These are phyloP conservation scores for Smallanthus sonchifolius DNA, from an alignment of 129 eudicot genomes.

Conservation along the genomic window DNA sequence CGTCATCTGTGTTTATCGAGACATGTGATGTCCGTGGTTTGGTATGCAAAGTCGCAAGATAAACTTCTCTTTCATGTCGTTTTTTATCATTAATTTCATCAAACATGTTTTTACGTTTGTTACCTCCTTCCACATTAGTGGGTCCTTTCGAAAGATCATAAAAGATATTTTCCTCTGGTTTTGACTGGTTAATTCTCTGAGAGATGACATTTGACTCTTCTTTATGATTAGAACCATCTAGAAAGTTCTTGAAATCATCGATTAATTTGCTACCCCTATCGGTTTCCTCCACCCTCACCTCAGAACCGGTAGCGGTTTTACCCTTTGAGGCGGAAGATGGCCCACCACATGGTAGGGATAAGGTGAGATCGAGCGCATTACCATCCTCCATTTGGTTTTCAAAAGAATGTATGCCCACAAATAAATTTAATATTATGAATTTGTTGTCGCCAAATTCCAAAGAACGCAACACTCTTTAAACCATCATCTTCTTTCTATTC, in stretches of 20 bases:
- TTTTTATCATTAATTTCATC: constrained; percentile 54
- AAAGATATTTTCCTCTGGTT: constrained; percentile 62
- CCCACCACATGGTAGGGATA: constrained; percentile 65
- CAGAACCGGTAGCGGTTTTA: constrained; percentile 51
- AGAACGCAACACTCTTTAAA: constrained; percentile 4
- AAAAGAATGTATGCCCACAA: constrained; percentile 1
- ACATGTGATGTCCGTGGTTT: constrained; percentile 60
- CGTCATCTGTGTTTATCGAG: constrained; percentile 80
- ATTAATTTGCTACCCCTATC: constrained; percentile 79
- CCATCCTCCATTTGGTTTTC: constrained; percentile 59
- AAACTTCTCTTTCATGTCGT: constrained; percentile 56
- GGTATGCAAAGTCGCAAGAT: constrained; percentile 37
- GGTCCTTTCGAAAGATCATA: constrained; percentile 46
- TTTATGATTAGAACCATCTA: constrained; percentile 63
- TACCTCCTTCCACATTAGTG: constrained; percentile 37
- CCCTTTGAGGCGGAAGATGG: constrained; percentile 47
- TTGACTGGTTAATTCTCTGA: constrained; percentile 43
- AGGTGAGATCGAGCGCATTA: constrained; percentile 74
- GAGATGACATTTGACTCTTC: constrained; percentile 32
- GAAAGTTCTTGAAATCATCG: constrained; percentile 81
- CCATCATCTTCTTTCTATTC: constrained; percentile 10
- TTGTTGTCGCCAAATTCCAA: constrained; percentile 12
- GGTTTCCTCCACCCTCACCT: constrained; percentile 49
- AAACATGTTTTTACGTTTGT: constrained; percentile 59
- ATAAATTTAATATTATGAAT: constrained; percentile 2